A percentile compares a stretch with the other conserved stretches of the same genome.
These are phyloP conservation scores for Tulasnella sp. DNA, from an alignment of 768 basidiomycete species.

Conservation along the genomic window DNA sequence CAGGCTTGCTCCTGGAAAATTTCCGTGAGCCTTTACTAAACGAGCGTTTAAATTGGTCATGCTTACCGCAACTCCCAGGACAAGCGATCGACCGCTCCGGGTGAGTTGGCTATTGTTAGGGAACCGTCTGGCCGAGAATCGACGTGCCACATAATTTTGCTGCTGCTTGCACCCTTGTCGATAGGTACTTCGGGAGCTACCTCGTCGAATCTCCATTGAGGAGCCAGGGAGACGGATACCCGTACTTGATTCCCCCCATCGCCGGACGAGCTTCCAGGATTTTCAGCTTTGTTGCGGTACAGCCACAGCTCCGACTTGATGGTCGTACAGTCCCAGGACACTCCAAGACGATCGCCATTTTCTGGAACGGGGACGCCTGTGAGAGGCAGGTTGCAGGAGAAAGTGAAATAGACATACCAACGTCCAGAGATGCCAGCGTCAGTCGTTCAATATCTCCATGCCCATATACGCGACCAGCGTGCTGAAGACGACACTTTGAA, in stretches of 20 bases:
- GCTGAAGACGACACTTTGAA: constrained; percentile 18
- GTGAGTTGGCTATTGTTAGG: constrained; percentile 3
- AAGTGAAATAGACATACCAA: background rate
- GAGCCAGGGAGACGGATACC: constrained; percentile 2
- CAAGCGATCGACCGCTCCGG: background rate
- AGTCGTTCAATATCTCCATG: constrained; percentile 22
- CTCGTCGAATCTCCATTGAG: constrained; percentile 19
- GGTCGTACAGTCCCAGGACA: constrained; percentile 21
- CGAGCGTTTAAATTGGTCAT: background rate
- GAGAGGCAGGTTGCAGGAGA: background rate
- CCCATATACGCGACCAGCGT: constrained; percentile 17
- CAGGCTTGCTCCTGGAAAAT: background rate
- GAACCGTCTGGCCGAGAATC: background rate
- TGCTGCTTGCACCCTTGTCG: background rate
- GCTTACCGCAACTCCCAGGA: constrained; percentile 22
- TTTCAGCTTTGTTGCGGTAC: background rate
- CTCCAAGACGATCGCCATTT: constrained; percentile 26
- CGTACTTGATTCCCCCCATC: background rate
- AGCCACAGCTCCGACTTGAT: background rate
- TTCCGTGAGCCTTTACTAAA: background rate
- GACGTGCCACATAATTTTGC: constrained; percentile 20
- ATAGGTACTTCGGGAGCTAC: background rate
- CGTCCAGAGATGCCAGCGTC: constrained; percentile 7
- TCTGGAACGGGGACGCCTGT: background rate
- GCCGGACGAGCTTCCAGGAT: background rate